phyloP scores from a whole-genome alignment of 2,329 filamentous ascomycete genomes.

The Epichloe coenophiala region DNA sequence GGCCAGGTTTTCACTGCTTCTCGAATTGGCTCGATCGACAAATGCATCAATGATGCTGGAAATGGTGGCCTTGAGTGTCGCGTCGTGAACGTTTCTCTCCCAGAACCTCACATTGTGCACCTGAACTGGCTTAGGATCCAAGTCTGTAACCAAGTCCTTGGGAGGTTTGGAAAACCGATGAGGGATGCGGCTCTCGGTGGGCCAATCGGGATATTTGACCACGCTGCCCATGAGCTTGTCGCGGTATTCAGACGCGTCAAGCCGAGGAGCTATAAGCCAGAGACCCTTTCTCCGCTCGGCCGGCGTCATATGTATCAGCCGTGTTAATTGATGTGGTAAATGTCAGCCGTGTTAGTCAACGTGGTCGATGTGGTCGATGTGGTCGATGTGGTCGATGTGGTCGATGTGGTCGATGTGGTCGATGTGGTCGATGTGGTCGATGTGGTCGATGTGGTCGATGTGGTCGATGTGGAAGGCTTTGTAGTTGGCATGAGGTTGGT shows the following conservation, averaged over 20 bases:
- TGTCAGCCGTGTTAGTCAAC: neutral
- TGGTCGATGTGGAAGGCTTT: neutral
- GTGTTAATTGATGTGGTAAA: neutral
- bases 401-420: no score
- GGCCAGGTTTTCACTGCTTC: conserved; percentile 10
- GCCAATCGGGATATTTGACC: conserved; percentile 15
- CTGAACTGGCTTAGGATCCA: conserved; percentile 16
- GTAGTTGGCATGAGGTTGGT: neutral
- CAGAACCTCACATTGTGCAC: conserved; percentile 16
- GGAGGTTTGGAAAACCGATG: conserved; percentile 11
- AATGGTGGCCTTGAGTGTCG: conserved; percentile 11
- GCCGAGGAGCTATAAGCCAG: conserved; percentile 16
- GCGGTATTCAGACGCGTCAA: conserved; percentile 15
- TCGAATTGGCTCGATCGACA: conserved; percentile 11
- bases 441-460: no score
- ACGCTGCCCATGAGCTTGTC: conserved; percentile 18
- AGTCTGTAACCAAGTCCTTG: conserved; percentile 11
- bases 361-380: no score
- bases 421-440: no score
- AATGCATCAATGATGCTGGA: conserved; percentile 15
- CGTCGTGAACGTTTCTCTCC: conserved; percentile 14
- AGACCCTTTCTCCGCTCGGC: conserved; percentile 7
- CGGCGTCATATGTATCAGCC: neutral
- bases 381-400: no score
- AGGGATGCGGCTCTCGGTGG: conserved; percentile 14